Evolutionary conservation across 306 rosid species (phyloP).

Genomic region (Carpinus viminea): DNA sequence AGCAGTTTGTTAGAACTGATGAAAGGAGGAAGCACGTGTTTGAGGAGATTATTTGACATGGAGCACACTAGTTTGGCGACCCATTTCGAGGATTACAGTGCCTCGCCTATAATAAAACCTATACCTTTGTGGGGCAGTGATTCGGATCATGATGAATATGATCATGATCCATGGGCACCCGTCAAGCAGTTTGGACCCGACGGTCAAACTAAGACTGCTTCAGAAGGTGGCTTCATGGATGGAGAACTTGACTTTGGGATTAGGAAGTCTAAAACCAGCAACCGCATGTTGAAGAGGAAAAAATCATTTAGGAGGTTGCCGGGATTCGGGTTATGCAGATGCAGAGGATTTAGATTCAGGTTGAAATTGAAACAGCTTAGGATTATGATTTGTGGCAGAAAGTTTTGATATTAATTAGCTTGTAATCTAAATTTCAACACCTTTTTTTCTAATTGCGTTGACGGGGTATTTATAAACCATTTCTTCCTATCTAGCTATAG

Average conservation of each 20-base stretch:
- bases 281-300: constrained; percentile 55
- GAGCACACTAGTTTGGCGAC: constrained; percentile 73
- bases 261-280: constrained; percentile 22
- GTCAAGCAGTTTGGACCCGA: constrained; percentile 38
- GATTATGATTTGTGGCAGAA: constrained; percentile 43
- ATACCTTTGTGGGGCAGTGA: constrained; percentile 77
- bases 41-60: constrained; percentile 85
- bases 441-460: neutral
- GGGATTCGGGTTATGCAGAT: constrained; percentile 53
- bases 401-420: constrained; percentile 8
- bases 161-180: constrained; percentile 59
- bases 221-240: constrained; percentile 39
- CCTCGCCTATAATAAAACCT: constrained; percentile 64
- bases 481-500: too few relatives aligned
- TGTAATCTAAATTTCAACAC: constrained; percentile 8
- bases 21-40: constrained; percentile 70
- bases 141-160: constrained; percentile 41
- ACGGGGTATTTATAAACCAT: too few relatives aligned
- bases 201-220: constrained; percentile 35
- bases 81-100: constrained; percentile 59
- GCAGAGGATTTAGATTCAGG: constrained; percentile 46
- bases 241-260: constrained; percentile 26
- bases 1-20: constrained; percentile 63
- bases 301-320: constrained; percentile 63
- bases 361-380: constrained; percentile 52